Percentiles rank a stretch among this genome's conserved stretches.
phyloP scores from a whole-genome alignment of 2,329 filamentous ascomycete species.

The Colletotrichum somersetense region DNA sequence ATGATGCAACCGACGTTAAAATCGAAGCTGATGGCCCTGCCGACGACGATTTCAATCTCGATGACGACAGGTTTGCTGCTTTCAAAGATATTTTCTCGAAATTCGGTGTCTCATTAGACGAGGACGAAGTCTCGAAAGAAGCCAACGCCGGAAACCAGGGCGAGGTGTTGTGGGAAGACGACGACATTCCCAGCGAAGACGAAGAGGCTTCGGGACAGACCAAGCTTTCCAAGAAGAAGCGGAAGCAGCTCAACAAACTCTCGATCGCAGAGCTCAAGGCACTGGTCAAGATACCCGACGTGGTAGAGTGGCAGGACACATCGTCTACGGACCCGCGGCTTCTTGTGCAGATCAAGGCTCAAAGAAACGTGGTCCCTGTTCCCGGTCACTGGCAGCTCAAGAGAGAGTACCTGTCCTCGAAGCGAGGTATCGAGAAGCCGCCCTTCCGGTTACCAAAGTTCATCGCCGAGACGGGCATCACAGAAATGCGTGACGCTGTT shows the following conservation, averaged over 20 bases:
- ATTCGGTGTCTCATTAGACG: slow-evolving; percentile 76
- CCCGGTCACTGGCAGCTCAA: slow-evolving; percentile 96
- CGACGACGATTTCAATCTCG: slow-evolving; percentile 73
- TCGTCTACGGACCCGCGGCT: slow-evolving; percentile 90
- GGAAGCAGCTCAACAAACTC: slow-evolving; percentile 90
- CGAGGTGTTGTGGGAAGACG: slow-evolving; percentile 85
- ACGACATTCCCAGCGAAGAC: slow-evolving; percentile 88
- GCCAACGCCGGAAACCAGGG: slow-evolving; percentile 81
- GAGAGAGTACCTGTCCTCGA: slow-evolving; percentile 96
- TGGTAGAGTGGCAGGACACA: slow-evolving; percentile 97
- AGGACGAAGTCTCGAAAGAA: slow-evolving; percentile 74
- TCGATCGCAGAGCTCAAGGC: slow-evolving; percentile 97
- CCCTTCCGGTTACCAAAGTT: slow-evolving; percentile 94
- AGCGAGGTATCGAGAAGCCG: slow-evolving; percentile 95
- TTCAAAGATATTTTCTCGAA: slow-evolving; percentile 86
- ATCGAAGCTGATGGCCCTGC: slow-evolving; percentile 62
- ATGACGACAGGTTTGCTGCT: slow-evolving; percentile 84
- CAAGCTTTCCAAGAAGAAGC: slow-evolving; percentile 93
- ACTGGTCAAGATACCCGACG: slow-evolving; percentile 88
- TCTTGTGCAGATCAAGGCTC: slow-evolving; percentile 93
- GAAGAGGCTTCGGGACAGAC: slow-evolving; percentile 74
- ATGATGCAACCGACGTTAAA: slow-evolving; percentile 51
- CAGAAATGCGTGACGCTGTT: slow-evolving; percentile 97
- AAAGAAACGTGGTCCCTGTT: slow-evolving; percentile 95
- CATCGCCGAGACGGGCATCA: slow-evolving; percentile 96